These are phyloP conservation scores for Dictyostelium capitatum DNA, from an alignment of 78 protist species.

Conservation along the genomic window DNA sequence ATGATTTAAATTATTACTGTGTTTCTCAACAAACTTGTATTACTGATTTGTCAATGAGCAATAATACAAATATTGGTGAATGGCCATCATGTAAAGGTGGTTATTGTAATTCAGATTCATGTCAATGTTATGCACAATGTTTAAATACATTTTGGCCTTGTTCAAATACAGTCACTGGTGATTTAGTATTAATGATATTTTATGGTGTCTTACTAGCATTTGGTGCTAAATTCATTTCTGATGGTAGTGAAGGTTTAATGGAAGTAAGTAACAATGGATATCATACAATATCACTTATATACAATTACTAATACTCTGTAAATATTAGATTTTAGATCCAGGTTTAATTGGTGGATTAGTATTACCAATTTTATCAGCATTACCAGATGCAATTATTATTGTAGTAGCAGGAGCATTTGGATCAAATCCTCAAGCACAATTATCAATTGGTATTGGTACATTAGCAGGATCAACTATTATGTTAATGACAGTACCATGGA, in stretches of 20 bases:
- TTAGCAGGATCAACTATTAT: constrained; percentile 95
- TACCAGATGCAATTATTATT: constrained; percentile 94
- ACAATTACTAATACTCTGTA: too few species aligned
- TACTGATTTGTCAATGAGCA: background rate
- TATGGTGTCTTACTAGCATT: constrained; percentile 55
- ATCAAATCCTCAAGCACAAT: constrained; percentile 88
- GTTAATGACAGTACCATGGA: constrained; percentile 95
- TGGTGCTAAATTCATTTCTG: constrained; percentile 85
- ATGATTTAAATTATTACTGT: constrained; percentile 3
- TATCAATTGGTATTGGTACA: constrained; percentile 94
- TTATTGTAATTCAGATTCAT: constrained; percentile 22
- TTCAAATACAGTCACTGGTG: constrained; percentile 31
- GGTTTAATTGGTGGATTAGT: constrained; percentile 89
- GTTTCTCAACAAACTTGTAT: background rate
- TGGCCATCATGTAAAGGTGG: constrained; percentile 49
- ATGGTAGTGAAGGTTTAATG: constrained; percentile 88
- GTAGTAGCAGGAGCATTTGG: constrained; percentile 89
- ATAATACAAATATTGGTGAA: background rate
- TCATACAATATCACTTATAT: too few species aligned
- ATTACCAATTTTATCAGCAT: constrained; percentile 93
- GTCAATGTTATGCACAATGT: constrained; percentile 49
- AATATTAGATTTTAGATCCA: constrained; percentile 62
- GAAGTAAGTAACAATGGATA: constrained; percentile 41
- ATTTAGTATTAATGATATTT: constrained; percentile 21
- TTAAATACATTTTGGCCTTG: constrained; percentile 67